phyloP scores from a whole-genome alignment of 1,284 basidiomycete genomes.

The Ustilago nuda region DNA sequence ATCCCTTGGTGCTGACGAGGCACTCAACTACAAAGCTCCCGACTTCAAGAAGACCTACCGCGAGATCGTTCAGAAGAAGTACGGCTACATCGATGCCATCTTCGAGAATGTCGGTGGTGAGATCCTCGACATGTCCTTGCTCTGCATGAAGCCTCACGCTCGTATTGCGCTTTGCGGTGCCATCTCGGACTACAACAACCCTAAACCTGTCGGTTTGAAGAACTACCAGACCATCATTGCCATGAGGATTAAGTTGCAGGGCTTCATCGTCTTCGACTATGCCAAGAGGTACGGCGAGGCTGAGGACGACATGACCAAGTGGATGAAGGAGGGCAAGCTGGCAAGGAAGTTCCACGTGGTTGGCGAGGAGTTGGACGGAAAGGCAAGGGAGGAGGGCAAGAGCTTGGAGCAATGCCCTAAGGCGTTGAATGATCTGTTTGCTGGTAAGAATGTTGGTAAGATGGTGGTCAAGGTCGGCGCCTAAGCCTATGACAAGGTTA shows the following conservation, averaged over 20 bases:
- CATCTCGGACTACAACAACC: constrained; percentile 73
- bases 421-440: constrained; percentile 55
- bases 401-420: constrained; percentile 41
- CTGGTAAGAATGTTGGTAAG: constrained; percentile 58
- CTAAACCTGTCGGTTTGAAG: constrained; percentile 67
- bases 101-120: constrained; percentile 60
- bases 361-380: constrained; percentile 40
- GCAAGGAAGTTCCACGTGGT: constrained; percentile 74
- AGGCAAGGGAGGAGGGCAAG: constrained; percentile 23
- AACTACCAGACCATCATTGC: constrained; percentile 75
- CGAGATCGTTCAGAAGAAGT: constrained; percentile 72
- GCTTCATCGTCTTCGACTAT: constrained; percentile 73
- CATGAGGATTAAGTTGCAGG: constrained; percentile 81
- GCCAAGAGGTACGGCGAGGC: constrained; percentile 42
- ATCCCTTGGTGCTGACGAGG: constrained; percentile 83
- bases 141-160: constrained; percentile 79
- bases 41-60: constrained; percentile 76
- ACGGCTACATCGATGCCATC: constrained; percentile 55
- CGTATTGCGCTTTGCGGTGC: constrained; percentile 82
- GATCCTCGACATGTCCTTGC: constrained; percentile 50
- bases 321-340: constrained; percentile 77
- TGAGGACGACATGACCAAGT: constrained; percentile 72
- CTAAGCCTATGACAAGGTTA: constrained; percentile 2
- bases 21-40: constrained; percentile 84
- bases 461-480: constrained; percentile 54